Conservation (phyloP, 2,329 filamentous ascomycete species). For the Beauveria sp. region DNA sequence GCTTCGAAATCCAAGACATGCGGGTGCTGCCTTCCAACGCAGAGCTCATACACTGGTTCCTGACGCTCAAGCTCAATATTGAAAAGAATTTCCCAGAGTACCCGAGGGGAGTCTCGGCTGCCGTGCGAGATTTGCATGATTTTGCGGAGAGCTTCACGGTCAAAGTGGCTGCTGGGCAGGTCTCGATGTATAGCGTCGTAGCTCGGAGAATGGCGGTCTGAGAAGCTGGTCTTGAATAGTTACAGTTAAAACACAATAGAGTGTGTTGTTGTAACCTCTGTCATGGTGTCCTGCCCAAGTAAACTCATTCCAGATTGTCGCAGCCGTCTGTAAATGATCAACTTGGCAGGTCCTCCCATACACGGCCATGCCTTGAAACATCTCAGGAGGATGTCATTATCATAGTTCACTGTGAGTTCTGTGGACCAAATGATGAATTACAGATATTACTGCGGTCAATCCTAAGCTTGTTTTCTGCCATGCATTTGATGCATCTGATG, state of each 20-base stretch:
- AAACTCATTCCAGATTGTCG: too few species aligned
- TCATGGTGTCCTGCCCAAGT: too few species aligned
- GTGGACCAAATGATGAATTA: too few species aligned
- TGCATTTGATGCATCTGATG: too few species aligned
- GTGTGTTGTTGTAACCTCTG: too few species aligned
- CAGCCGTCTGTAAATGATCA: too few species aligned
- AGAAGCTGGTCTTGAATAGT: not conserved
- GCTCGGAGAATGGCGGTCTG: not conserved
- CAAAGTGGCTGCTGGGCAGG: not conserved
- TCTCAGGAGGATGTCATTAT: rapidly evolving
- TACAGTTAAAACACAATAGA: too few species aligned
- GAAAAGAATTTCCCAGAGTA: constrained; percentile 2
- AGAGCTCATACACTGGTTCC: constrained; percentile 10
- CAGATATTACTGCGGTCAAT: too few species aligned
- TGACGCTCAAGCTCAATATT: constrained; percentile 4
- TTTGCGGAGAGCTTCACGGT: constrained; percentile 3
- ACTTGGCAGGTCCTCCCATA: not conserved
- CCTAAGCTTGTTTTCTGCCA: too few species aligned
- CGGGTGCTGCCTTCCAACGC: constrained; percentile 7
- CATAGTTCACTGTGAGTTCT: too few species aligned
- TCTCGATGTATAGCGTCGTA: constrained; percentile 8
- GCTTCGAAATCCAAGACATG: constrained; percentile 6
- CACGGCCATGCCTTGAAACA: not conserved
- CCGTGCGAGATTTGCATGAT: not conserved
- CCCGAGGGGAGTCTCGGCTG: not conserved